phyloP scores from a whole-genome alignment of 1,284 basidiomycete genomes.

The Ustilago lituana region DNA sequence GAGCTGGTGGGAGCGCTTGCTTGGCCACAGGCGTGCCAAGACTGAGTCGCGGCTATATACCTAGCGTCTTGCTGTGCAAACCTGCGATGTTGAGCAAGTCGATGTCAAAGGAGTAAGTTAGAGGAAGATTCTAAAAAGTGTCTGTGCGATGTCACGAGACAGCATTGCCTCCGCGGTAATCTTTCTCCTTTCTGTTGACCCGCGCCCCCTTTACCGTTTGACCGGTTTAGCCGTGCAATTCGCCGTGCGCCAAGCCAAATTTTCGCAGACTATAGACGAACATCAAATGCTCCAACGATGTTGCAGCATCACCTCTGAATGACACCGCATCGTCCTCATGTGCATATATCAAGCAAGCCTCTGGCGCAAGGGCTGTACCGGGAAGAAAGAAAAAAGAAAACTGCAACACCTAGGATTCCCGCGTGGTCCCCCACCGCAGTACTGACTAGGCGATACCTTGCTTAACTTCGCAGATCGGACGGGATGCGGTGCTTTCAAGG shows the following conservation, averaged over 20 bases:
- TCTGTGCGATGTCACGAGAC: constrained; percentile 33
- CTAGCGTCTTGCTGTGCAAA: too few relatives aligned
- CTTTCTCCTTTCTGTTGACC: constrained; percentile 12
- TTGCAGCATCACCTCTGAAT: too few relatives aligned
- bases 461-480: constrained; percentile 83
- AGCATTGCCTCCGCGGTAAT: constrained; percentile 8
- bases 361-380: too few relatives aligned
- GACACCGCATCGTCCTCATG: background rate
- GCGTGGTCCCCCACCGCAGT: constrained; percentile 84
- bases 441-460: constrained; percentile 81
- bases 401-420: constrained; percentile 83
- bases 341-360: too few relatives aligned
- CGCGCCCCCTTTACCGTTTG: constrained; percentile 9
- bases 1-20: too few relatives aligned
- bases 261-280: too few relatives aligned
- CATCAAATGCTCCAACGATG: too few relatives aligned
- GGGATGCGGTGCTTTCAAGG: constrained; percentile 82
- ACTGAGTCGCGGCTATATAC: too few relatives aligned
- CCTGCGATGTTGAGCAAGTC: too few relatives aligned
- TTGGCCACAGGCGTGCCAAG: too few relatives aligned
- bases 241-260: background rate
- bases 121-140: background rate
- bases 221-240: constrained; percentile 24
- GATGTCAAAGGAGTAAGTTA: background rate
- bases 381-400: constrained; percentile 68